phyloP scores from a whole-genome alignment of 2,329 filamentous ascomycete species.

The Curvularia lunata region DNA sequence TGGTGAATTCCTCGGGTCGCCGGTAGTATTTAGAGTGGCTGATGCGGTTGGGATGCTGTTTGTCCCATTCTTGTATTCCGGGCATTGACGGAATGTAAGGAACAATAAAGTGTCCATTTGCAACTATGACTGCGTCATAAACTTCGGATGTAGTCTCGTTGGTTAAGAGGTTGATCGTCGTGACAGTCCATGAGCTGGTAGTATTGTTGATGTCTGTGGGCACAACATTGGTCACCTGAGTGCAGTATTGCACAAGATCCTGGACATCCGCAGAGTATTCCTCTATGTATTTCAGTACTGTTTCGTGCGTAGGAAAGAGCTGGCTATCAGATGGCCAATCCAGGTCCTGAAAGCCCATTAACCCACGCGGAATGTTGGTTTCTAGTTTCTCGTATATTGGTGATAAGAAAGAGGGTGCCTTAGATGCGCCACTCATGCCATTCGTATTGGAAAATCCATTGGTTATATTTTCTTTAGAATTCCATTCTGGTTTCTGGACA shows the following conservation, averaged over 20 bases:
- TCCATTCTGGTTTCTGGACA: slow-evolving; percentile 68
- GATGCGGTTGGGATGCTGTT: slow-evolving; percentile 48
- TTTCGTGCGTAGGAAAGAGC: slow-evolving; percentile 75
- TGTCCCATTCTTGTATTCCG: slow-evolving; percentile 52
- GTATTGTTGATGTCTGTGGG: slow-evolving; percentile 31
- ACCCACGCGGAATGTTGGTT: slow-evolving; percentile 80
- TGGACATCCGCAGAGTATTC: slow-evolving; percentile 72
- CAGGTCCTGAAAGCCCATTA: slow-evolving; percentile 82
- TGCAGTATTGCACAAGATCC: slow-evolving; percentile 71
- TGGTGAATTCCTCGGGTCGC: slow-evolving; percentile 64
- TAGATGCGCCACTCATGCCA: slow-evolving; percentile 6
- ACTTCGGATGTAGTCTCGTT: slow-evolving; percentile 48
- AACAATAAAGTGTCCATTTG: slow-evolving; percentile 57
- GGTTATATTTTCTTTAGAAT: not conserved
- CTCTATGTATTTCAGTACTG: slow-evolving; percentile 76
- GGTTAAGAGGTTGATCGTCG: slow-evolving; percentile 59
- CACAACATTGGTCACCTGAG: slow-evolving; percentile 69
- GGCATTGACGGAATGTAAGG: slow-evolving; percentile 54
- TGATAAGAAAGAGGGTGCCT: slow-evolving; percentile 71
- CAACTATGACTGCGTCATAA: slow-evolving; percentile 62
- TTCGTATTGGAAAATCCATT: not conserved
- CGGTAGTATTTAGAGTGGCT: slow-evolving; percentile 78
- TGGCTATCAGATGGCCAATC: slow-evolving; percentile 68
- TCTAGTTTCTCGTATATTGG: slow-evolving; percentile 83
- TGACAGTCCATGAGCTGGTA: slow-evolving; percentile 64